Base-by-base conservation (phyloP, 306 rosid species). In the Pyrus betulifolia region DNA sequence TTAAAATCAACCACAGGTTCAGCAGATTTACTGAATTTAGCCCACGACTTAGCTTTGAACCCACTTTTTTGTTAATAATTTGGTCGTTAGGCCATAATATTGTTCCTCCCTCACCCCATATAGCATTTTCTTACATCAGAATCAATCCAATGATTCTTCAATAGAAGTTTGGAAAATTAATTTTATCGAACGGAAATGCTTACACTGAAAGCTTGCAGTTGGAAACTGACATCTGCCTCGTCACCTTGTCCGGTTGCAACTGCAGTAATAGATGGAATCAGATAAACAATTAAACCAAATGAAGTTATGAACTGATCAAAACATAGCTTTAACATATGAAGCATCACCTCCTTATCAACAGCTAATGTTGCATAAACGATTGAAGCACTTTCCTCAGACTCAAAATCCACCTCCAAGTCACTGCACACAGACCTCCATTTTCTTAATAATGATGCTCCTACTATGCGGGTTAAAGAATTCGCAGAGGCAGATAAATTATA, bases 201-300 rank as follows among this genome's bases (percentile, higher is more conserved):
- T 82, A 89, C 96, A 87, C 96, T 2, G 82, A 87, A 81, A 95
- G 91, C 83, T 88, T 92, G 80, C 93, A 93, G 67, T 86, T 64
- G 44, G 97, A 86, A 22, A 86, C 88, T 11, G 80, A 35, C 93
- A 95, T 87, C 73, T 68, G 63, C 77, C 93, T 89, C 84, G 85
- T 90, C 71, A 95, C 97, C 79, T 95, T 95, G 78, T 92, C 93
- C 10, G 97, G 99, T 79, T 92, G 99, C 91, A 95, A 88, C 93
- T 91, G 87, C 86, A 81, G 61, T 75, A 8, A 69, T 51, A 80
- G 72, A 85, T 12, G 57, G 60, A 79, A 75, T 35, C 51, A 62
- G 42, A 80, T 85, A 11, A 58, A 64, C 55, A 27, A 71, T 8
- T 38, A 1, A 72, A 69, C 1, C 33, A 6, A 12, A 8, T 28